Evolutionary conservation across 2,329 filamentous ascomycete genomes (phyloP).

Genomic region (Fusarium mundagurra): DNA sequence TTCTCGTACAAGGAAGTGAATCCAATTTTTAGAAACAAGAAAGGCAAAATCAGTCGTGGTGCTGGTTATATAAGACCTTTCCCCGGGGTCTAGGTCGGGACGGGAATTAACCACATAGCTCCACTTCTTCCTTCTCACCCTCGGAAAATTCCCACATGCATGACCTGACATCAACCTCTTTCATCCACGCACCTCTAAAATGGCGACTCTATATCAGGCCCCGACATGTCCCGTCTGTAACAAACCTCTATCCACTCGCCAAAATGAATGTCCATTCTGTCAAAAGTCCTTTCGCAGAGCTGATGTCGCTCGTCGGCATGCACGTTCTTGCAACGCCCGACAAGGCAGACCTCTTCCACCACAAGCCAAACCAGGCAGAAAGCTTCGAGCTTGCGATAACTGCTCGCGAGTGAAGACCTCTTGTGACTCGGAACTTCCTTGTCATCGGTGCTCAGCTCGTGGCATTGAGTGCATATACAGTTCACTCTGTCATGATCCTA

Average conservation of each 20-base stretch:
- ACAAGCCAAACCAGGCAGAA: constrained; percentile 20
- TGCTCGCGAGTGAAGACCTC: constrained; percentile 7
- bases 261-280: constrained; percentile 22
- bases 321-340: constrained; percentile 14
- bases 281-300: constrained; percentile 15
- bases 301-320: constrained; percentile 24
- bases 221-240: neutral
- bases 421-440: constrained; percentile 3
- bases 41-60: neutral
- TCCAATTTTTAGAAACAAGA: neutral
- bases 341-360: constrained; percentile 6
- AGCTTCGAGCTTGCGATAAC: constrained; percentile 17
- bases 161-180: neutral
- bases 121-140: neutral
- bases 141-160: constrained; percentile 34
- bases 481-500: constrained; percentile 6
- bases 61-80: neutral
- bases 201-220: neutral
- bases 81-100: neutral
- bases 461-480: constrained; percentile 10
- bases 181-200: neutral
- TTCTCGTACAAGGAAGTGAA: neutral
- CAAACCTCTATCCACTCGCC: neutral
- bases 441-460: neutral
- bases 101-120: constrained; percentile 24